Evolutionary conservation across 805 yeast species (phyloP), one percentile per base, ranked within the genome.

Genomic region (Metschnikowia proteae): DNA sequence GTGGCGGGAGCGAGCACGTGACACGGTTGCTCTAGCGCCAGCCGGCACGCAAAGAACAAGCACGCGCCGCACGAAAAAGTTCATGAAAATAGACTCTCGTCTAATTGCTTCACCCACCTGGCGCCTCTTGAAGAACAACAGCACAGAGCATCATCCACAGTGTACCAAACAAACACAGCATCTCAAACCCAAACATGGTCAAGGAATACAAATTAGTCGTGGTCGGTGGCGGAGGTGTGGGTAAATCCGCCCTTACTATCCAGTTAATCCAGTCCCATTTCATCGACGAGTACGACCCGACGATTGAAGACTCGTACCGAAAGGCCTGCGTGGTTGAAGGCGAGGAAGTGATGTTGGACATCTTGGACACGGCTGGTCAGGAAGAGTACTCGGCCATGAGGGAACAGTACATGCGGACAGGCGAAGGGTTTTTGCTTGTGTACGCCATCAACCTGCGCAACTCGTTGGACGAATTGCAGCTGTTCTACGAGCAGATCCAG

Each of bases 221-320:
- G 39, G 97, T 92, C 48, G 99, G 98, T 48, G 97, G 97, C 35
- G 98, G 98, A 64, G 97, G 97, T 70, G 99, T 94, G 48, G 99
- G 99, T 71, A 94, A 94, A 68, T 86, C 96, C 25, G 98, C 99
- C 5, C 74, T 94, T 54, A 94, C 99, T 27, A 94, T 94, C 56
- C 96, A 94, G 68, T 78, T 94, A 62, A 90, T 94, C 47, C 98
- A 92, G 67, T 82, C 90, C 32, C 97, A 91, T 61, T 94, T 94
- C 63, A 96, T 92, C 30, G 97, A 91, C 66, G 99, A 94, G 66
- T 94, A 94, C 62, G 99, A 94, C 70, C 99, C 99, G 7, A 94
- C 99, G 8, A 94, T 94, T 62, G 99, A 94, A 70, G 94, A 86
- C 62, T 84, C 91, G 0, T 87, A 86, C 67, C 79, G 97, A 58